Percentiles rank a stretch among this genome's conserved stretches.
These are phyloP conservation scores for Carex parvula DNA, from an alignment of 176 grass and related monocot species.

Conservation along the genomic window DNA sequence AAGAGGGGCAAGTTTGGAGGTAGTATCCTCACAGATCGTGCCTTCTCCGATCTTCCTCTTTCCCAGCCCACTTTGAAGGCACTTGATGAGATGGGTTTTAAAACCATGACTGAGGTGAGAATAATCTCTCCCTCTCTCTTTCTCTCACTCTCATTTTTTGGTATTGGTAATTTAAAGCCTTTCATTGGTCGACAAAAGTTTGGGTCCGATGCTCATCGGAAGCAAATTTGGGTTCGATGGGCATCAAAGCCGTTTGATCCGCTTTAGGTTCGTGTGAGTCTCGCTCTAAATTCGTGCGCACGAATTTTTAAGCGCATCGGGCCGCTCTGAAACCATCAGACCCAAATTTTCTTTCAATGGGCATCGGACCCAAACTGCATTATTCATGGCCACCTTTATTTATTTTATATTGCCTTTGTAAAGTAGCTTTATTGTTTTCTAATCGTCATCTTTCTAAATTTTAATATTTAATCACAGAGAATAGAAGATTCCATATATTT, in stretches of 20 bases:
- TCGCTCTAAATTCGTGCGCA: too few species aligned
- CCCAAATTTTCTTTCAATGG: too few species aligned
- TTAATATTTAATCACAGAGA: not conserved
- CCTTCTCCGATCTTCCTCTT: constrained; percentile 34
- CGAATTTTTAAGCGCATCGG: too few species aligned
- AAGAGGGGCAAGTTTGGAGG: not conserved
- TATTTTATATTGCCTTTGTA: not conserved
- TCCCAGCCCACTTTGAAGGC: constrained; percentile 30
- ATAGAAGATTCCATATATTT: not conserved
- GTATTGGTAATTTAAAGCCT: not conserved
- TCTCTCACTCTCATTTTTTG: not conserved
- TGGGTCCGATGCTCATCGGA: too few species aligned
- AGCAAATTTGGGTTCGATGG: too few species aligned
- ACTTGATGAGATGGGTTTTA: constrained; percentile 40
- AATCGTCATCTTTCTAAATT: not conserved
- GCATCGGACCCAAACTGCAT: too few species aligned
- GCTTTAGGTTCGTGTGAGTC: too few species aligned
- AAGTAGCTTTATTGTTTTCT: not conserved
- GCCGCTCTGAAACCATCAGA: too few species aligned
- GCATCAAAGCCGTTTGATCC: too few species aligned
- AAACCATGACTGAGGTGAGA: constrained; percentile 41
- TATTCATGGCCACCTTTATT: not conserved
- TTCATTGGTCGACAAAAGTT: not conserved
- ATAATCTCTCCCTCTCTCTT: not conserved
- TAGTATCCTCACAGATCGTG: constrained; percentile 27